A percentile compares a stretch with the other conserved stretches of the same genome.
Conservation (phyloP, 176 grass and related monocot species). For the Aegilops sharonensis region DNA sequence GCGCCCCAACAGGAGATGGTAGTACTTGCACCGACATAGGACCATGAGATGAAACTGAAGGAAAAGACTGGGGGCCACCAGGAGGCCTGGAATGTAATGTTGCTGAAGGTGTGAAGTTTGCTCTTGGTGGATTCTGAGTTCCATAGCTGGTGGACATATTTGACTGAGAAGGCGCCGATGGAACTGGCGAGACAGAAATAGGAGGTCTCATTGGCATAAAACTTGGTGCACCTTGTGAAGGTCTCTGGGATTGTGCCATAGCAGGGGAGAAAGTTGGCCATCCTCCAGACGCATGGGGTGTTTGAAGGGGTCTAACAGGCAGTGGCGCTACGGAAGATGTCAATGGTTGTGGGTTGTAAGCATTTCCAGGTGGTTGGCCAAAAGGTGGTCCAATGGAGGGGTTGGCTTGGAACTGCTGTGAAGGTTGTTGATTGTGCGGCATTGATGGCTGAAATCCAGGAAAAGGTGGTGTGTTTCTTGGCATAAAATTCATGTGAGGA, state of each 20-base stretch:
- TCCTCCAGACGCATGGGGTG: conserved; percentile 50
- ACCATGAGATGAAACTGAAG: conserved; percentile 32
- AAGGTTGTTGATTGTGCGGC: conserved; percentile 40
- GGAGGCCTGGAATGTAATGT: conserved; percentile 40
- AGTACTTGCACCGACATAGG: conserved; percentile 23
- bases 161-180: conserved; percentile 27
- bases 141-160: conserved; percentile 34
- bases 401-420: conserved; percentile 38
- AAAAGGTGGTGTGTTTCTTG: conserved; percentile 34
- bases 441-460: conserved; percentile 41
- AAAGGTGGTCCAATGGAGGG: conserved; percentile 39
- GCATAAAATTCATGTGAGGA: conserved; percentile 46
- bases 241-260: conserved; percentile 27
- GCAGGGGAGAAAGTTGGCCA: conserved; percentile 46
- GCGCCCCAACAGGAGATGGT: conserved; percentile 38
- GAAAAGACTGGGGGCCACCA: conserved; percentile 21
- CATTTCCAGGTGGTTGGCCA: conserved; percentile 24
- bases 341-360: conserved; percentile 24
- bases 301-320: conserved; percentile 53
- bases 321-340: conserved; percentile 14
- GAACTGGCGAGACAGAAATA: conserved; percentile 32
- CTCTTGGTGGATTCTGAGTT: conserved; percentile 20
- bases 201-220: conserved; percentile 39
- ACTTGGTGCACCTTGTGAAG: conserved; percentile 8
- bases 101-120: conserved; percentile 38